A percentile compares a stretch with the other conserved stretches of the same genome.
phyloP scores from a whole-genome alignment of 164 flowering plant genomes.

The Stephania cephalantha region DNA sequence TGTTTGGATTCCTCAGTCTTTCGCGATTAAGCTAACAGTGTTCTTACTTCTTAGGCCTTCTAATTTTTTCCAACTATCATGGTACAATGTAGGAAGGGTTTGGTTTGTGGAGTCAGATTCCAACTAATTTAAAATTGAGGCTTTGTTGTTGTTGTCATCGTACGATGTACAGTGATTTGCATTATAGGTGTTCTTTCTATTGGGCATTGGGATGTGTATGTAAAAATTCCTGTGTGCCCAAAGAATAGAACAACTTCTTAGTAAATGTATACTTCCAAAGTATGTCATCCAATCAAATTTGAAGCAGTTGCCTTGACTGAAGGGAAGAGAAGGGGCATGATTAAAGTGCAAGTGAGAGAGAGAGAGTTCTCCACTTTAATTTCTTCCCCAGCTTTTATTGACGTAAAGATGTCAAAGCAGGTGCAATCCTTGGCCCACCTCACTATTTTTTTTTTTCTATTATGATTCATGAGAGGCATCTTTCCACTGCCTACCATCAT shows the following conservation, averaged over 20 bases:
- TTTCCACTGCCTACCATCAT: not conserved
- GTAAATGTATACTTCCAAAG: too few relatives aligned
- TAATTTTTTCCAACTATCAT: too few relatives aligned
- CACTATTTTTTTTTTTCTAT: not conserved
- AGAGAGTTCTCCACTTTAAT: conserved; percentile 1
- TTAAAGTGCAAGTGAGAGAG: not conserved
- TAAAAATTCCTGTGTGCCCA: too few relatives aligned
- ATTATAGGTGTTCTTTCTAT: not conserved
- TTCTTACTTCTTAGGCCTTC: too few relatives aligned
- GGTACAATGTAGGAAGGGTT: too few relatives aligned
- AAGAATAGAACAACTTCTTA: too few relatives aligned
- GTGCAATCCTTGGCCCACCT: not conserved
- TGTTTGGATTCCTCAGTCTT: too few relatives aligned
- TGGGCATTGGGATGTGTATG: not conserved
- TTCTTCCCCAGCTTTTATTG: not conserved
- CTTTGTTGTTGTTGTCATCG: too few relatives aligned
- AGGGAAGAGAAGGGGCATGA: not conserved
- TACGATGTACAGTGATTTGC: not conserved
- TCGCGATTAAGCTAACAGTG: too few relatives aligned
- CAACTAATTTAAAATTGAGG: too few relatives aligned
- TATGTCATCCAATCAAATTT: too few relatives aligned
- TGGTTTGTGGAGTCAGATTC: too few relatives aligned
- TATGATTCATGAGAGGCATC: not conserved
- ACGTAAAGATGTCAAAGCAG: not conserved
- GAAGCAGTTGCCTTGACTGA: not conserved